Evolutionary conservation across 2,329 filamentous ascomycete genomes (phyloP).

Genomic region (Ophiostoma angusticollis): DNA sequence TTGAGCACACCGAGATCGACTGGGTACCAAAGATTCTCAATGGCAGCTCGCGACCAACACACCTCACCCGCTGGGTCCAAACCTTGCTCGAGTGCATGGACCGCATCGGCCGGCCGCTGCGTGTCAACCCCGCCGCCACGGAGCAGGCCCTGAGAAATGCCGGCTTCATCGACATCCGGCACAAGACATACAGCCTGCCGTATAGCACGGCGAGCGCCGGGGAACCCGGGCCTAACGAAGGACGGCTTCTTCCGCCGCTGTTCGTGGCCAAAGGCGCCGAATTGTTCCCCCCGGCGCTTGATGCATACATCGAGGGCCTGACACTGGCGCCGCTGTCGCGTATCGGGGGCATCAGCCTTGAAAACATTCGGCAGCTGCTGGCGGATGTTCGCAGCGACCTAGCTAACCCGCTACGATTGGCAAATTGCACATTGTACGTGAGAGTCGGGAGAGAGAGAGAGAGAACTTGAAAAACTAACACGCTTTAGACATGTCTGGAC

Average conservation of each 20-base stretch:
- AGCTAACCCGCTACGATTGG: conserved; percentile 40
- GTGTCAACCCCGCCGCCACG: conserved; percentile 39
- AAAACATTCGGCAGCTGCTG: conserved; percentile 51
- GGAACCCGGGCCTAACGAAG: too few relatives aligned
- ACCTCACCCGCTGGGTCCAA: conserved; percentile 3
- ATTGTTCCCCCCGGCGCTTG: conserved; percentile 75
- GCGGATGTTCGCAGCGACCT: conserved; percentile 54
- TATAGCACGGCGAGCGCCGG: conserved; percentile 52
- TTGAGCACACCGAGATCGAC: conserved; percentile 88
- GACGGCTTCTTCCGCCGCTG: too few relatives aligned
- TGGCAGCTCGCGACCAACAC: too few relatives aligned
- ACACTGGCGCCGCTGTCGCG: conserved; percentile 61
- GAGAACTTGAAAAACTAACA: neutral
- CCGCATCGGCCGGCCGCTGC: conserved; percentile 50
- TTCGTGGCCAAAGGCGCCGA: too few relatives aligned
- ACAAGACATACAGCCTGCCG: conserved; percentile 55
- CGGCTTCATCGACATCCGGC: conserved; percentile 70
- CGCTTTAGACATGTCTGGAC: conserved; percentile 4
- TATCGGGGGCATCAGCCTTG: conserved; percentile 44
- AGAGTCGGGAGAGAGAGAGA: too few relatives aligned
- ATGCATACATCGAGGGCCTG: conserved; percentile 59
- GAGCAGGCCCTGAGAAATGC: conserved; percentile 48
- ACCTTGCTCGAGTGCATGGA: conserved; percentile 33
- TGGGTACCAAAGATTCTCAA: conserved; percentile 64
- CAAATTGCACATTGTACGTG: conserved; percentile 67